Conservation (phyloP, 371 early-diverging fungal genomes). For the Parasitella parasitica region DNA sequence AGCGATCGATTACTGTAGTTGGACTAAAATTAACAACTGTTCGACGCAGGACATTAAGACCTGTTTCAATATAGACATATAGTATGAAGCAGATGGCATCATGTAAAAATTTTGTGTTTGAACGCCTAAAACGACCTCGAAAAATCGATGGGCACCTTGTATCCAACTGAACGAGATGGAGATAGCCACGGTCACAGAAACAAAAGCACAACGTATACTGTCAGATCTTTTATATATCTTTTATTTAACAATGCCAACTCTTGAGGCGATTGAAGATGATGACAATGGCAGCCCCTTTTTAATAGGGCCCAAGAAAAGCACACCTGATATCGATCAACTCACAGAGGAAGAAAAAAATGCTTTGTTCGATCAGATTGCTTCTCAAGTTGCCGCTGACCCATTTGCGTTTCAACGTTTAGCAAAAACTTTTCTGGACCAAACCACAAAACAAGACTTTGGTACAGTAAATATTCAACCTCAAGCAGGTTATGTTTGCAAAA, state of each 20-base stretch:
- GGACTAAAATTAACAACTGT: too few species aligned
- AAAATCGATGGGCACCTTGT: too few species aligned
- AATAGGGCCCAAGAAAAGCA: background rate
- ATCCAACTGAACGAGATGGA: background rate
- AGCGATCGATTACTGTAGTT: too few species aligned
- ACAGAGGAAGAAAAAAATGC: slow-evolving; percentile 32
- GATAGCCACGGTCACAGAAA: background rate
- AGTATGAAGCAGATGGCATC: too few species aligned
- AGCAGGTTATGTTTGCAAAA: slow-evolving; percentile 66
- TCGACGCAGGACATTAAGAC: too few species aligned
- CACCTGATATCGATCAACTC: slow-evolving; percentile 16
- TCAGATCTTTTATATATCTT: background rate
- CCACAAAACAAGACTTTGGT: slow-evolving; percentile 20
- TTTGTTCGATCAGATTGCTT: slow-evolving; percentile 29
- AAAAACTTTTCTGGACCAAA: slow-evolving; percentile 8
- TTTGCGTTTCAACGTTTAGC: slow-evolving; percentile 26
- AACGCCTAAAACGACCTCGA: too few species aligned
- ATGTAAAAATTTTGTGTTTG: too few species aligned
- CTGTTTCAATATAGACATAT: too few species aligned
- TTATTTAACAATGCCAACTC: slow-evolving; percentile 17
- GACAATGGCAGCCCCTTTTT: slow-evolving; percentile 7
- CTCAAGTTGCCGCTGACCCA: slow-evolving; percentile 35
- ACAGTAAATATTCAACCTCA: slow-evolving; percentile 44
- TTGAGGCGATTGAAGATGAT: slow-evolving; percentile 21
- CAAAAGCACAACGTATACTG: background rate